phyloP scores from a whole-genome alignment of 805 yeast species.

The Lachancea cidri region DNA sequence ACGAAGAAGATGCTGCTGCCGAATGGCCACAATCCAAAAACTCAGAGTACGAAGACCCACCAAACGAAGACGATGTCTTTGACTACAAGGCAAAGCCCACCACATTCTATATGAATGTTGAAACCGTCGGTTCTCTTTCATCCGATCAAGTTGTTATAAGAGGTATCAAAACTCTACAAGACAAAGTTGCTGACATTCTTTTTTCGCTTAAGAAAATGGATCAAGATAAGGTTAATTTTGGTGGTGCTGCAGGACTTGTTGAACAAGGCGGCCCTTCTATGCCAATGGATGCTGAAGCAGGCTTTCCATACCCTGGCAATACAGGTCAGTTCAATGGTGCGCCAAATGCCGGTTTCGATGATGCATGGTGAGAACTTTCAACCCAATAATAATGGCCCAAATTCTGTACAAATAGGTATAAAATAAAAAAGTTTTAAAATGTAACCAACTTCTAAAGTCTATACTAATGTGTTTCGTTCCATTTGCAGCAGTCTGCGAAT shows the following conservation, averaged over 20 bases:
- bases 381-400: too few relatives aligned
- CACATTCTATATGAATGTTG: slow-evolving; percentile 82
- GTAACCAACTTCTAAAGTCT: neutral
- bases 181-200: slow-evolving; percentile 85
- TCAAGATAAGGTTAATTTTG: slow-evolving; percentile 35
- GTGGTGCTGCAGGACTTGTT: slow-evolving; percentile 38
- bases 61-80: slow-evolving; percentile 78
- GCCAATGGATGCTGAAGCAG: slow-evolving; percentile 27
- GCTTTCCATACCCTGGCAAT: slow-evolving; percentile 31
- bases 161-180: slow-evolving; percentile 79
- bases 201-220: slow-evolving; percentile 54
- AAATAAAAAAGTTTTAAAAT: neutral
- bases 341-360: slow-evolving; percentile 32
- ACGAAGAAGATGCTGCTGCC: slow-evolving; percentile 75
- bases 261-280: slow-evolving; percentile 35
- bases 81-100: slow-evolving; percentile 80
- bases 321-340: slow-evolving; percentile 20
- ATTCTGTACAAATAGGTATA: neutral
- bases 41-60: slow-evolving; percentile 95
- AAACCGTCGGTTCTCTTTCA: slow-evolving; percentile 83
- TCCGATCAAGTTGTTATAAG: slow-evolving; percentile 86
- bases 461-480: slow-evolving; percentile 46
- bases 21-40: slow-evolving; percentile 94
- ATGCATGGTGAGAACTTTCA: slow-evolving; percentile 27
- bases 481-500: slow-evolving; percentile 66